Evolutionary conservation across 768 basidiomycete species (phyloP).

Genomic region (Tylopilus cervinicoccineus): DNA sequence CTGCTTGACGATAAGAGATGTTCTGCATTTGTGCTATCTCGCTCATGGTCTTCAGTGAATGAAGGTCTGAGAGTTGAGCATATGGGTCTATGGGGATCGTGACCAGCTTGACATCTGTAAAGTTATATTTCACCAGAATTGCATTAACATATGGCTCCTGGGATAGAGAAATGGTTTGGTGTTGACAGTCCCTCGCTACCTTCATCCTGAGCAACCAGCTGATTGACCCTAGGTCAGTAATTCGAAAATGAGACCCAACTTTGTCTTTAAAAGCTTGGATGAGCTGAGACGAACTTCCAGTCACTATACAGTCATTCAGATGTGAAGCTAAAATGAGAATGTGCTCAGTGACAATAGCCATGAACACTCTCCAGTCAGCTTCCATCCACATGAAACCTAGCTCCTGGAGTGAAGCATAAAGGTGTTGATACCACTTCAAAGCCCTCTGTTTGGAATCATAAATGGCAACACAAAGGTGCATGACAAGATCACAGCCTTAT

Average conservation of each 20-base stretch:
- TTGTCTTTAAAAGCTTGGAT: constrained; percentile 4
- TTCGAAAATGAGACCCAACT: not conserved
- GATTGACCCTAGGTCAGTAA: constrained; percentile 1
- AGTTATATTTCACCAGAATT: not conserved
- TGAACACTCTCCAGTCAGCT: constrained; percentile 5
- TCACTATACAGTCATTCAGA: constrained; percentile 4
- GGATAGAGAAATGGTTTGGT: not conserved
- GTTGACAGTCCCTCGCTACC: not conserved
- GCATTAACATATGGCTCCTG: not conserved
- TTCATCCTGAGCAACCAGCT: constrained; percentile 7
- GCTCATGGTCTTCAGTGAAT: not conserved
- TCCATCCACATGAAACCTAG: not conserved
- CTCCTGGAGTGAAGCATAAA: not conserved
- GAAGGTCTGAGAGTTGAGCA: not conserved
- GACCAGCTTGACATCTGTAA: not conserved
- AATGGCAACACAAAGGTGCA: not conserved
- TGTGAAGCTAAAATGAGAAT: not conserved
- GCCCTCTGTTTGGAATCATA: constrained; percentile 8
- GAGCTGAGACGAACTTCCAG: not conserved
- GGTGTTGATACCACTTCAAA: constrained; percentile 6
- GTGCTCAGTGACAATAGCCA: not conserved
- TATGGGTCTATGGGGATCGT: not conserved
- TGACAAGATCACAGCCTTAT: constrained; percentile 8
- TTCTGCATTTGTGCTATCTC: not conserved
- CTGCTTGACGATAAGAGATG: not conserved